Conservation (phyloP, 306 rosid genomes). For the Fragaria ananassa region DNA sequence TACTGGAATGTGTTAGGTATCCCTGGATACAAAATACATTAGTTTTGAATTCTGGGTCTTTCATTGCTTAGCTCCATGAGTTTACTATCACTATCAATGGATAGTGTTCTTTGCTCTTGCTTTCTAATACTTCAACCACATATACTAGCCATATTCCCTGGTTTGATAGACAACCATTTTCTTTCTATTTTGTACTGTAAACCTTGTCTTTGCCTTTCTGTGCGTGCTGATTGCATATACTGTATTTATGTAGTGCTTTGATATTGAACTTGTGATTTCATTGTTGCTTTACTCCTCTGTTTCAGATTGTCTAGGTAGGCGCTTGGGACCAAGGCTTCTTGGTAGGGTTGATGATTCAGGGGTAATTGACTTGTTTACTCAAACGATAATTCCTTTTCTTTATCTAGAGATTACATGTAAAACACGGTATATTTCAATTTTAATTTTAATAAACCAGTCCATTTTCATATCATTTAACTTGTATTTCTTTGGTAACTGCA, state of each 20-base stretch:
- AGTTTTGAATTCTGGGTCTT: neutral
- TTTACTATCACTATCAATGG: neutral
- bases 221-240: slow-evolving; percentile 6
- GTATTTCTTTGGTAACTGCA: slow-evolving; percentile 41
- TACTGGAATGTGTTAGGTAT: neutral
- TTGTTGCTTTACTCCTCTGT: slow-evolving; percentile 30
- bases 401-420: neutral
- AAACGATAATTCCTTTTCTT: slow-evolving; percentile 5
- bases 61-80: neutral
- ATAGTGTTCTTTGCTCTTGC: neutral
- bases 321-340: slow-evolving; percentile 95
- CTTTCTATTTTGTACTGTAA: slow-evolving; percentile 1
- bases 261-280: slow-evolving; percentile 24
- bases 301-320: slow-evolving; percentile 97
- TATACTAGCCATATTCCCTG: slow-evolving; percentile 5
- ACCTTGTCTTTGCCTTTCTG: slow-evolving; percentile 9
- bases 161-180: neutral
- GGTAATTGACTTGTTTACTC: slow-evolving; percentile 47
- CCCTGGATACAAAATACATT: neutral
- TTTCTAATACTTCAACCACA: slow-evolving; percentile 12
- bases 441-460: slow-evolving; percentile 9
- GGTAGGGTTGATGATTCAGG: slow-evolving; percentile 94
- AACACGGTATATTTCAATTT: neutral
- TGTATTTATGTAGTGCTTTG: slow-evolving; percentile 12
- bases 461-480: slow-evolving; percentile 22